Evolutionary conservation across 106 monocot species (phyloP).

Genomic region (Apostasia shenzhenica): DNA sequence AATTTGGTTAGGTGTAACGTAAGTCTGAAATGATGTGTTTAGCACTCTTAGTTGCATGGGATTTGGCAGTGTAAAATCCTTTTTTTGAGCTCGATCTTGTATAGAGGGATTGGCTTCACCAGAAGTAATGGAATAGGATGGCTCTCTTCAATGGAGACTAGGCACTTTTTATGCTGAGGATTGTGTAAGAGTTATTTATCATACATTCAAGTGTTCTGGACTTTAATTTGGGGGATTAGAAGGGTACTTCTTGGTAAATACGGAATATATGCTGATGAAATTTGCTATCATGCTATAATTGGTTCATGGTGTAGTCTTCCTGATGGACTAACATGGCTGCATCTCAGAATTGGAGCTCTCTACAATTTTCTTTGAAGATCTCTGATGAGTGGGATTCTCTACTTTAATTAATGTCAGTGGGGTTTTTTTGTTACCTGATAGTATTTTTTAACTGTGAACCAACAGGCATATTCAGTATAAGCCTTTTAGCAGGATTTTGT

Average conservation of each 20-base stretch:
- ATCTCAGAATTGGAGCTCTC: conserved; percentile 33
- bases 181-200: too few species aligned
- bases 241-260: background rate
- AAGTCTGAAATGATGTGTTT: too few species aligned
- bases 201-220: too few species aligned
- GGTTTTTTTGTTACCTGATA: conserved; percentile 17
- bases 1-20: too few species aligned
- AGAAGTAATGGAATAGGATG: too few species aligned
- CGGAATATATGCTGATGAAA: conserved; percentile 2
- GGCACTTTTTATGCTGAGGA: too few species aligned
- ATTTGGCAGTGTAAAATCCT: too few species aligned
- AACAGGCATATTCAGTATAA: conserved; percentile 8
- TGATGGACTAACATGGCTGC: conserved; percentile 19
- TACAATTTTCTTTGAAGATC: conserved; percentile 24
- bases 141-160: too few species aligned
- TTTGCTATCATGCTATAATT: conserved; percentile 14
- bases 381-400: conserved; percentile 40
- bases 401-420: conserved; percentile 29
- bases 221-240: conserved; percentile 3
- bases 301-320: conserved; percentile 18
- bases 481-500: conserved; percentile 11
- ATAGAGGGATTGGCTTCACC: too few species aligned
- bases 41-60: too few species aligned
- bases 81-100: too few species aligned
- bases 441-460: conserved; percentile 8